A percentile compares a stretch with the other conserved stretches of the same genome.
phyloP scores from a whole-genome alignment of 306 rosid genomes.

The Psophocarpus tetragonolobus region DNA sequence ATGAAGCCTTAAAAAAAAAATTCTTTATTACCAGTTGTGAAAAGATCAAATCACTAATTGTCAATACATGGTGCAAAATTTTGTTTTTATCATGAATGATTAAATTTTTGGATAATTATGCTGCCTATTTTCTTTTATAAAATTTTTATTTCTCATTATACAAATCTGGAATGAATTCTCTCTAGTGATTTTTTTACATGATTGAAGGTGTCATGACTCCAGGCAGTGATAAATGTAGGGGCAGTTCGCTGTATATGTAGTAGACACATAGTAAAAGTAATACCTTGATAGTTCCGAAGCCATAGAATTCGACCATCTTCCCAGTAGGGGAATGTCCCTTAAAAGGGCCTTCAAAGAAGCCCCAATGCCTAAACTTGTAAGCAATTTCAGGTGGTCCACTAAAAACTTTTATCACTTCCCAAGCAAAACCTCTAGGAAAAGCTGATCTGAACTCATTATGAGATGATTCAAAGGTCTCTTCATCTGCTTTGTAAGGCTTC shows the following conservation, averaged over 20 bases:
- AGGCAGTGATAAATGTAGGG: too few species aligned
- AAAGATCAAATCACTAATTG: background rate
- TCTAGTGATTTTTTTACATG: too few species aligned
- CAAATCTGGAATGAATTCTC: background rate
- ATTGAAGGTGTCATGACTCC: too few species aligned
- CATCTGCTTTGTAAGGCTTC: constrained; percentile 58
- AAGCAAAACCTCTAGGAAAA: constrained; percentile 82
- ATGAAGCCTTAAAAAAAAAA: background rate
- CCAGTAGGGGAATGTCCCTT: constrained; percentile 68
- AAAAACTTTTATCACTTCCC: constrained; percentile 75
- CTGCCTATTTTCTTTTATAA: background rate
- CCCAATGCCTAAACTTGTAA: constrained; percentile 87
- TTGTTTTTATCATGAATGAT: background rate
- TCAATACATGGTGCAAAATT: background rate
- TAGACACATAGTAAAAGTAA: background rate
- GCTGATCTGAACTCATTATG: constrained; percentile 63
- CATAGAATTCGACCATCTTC: constrained; percentile 58
- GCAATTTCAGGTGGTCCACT: constrained; percentile 71
- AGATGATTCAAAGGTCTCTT: constrained; percentile 74
- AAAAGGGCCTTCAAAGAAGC: constrained; percentile 77
- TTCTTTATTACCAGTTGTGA: background rate
- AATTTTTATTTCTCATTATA: background rate
- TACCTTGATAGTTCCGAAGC: constrained; percentile 71
- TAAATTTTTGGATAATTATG: background rate
- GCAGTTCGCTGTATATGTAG: too few species aligned